Conservation (phyloP, 2,329 filamentous ascomycete species). For the Acrocalymma vagum region DNA sequence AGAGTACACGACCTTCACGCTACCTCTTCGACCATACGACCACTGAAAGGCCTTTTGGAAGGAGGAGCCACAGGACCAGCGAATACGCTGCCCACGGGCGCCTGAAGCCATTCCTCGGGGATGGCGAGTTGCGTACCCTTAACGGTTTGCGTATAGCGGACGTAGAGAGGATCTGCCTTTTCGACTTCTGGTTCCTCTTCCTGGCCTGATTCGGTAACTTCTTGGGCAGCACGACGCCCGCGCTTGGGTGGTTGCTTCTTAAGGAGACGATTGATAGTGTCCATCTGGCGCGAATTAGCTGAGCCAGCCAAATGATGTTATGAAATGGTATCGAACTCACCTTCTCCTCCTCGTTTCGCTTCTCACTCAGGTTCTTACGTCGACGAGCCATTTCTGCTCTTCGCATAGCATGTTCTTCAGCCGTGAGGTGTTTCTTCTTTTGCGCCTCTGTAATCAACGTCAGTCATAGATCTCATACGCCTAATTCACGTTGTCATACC, state of each 20-base stretch:
- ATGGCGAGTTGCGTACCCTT: slow-evolving; percentile 70
- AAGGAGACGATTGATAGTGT: slow-evolving; percentile 89
- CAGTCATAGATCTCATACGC: neutral
- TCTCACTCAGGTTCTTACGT: slow-evolving; percentile 77
- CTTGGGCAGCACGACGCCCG: slow-evolving; percentile 57
- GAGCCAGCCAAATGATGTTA: neutral
- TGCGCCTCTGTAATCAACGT: slow-evolving; percentile 64
- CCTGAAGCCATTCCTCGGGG: slow-evolving; percentile 72
- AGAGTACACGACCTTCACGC: too few species aligned
- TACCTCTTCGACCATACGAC: slow-evolving; percentile 49
- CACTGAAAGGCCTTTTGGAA: slow-evolving; percentile 31
- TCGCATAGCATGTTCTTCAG: slow-evolving; percentile 77
- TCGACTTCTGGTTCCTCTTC: slow-evolving; percentile 55
- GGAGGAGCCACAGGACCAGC: slow-evolving; percentile 33
- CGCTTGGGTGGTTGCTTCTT: slow-evolving; percentile 84
- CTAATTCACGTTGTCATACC: slow-evolving; percentile 44
- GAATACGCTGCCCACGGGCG: slow-evolving; percentile 70
- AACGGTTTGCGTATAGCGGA: slow-evolving; percentile 73
- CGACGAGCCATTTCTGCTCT: slow-evolving; percentile 77
- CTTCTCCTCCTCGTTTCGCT: slow-evolving; percentile 82
- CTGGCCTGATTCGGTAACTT: slow-evolving; percentile 58
- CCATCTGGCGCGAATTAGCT: slow-evolving; percentile 67
- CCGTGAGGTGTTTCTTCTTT: slow-evolving; percentile 76
- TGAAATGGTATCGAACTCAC: slow-evolving; percentile 46
- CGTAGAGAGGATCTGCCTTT: slow-evolving; percentile 67